phyloP scores from a whole-genome alignment of 352 stramenopile genomes.

The Globisporangium okanoganense region DNA sequence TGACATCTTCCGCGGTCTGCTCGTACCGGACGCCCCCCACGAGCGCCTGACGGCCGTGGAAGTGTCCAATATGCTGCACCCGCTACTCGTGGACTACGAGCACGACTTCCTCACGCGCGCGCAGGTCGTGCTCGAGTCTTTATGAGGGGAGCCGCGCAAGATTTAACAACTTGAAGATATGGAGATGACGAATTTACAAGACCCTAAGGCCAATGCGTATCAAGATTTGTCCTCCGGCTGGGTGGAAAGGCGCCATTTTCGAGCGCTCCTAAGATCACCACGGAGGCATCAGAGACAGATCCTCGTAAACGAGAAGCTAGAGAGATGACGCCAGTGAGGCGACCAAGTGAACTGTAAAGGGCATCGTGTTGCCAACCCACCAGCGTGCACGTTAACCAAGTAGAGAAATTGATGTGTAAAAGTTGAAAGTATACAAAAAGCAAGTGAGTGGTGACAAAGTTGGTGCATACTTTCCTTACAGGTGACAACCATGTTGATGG shows the following conservation, averaged over 20 bases:
- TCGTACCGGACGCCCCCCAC: conserved; percentile 41
- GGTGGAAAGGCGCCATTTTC: no score
- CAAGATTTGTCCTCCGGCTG: no score
- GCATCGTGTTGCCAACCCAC: no score
- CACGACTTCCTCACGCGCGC: conserved; percentile 44
- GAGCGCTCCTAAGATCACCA: no score
- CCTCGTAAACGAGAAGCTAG: no score
- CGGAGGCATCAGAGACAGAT: no score
- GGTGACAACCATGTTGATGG: not conserved
- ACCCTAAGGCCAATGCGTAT: no score
- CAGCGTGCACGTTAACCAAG: not conserved
- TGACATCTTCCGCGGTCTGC: conserved; percentile 61
- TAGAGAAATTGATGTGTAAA: not conserved
- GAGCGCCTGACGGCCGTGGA: conserved; percentile 55
- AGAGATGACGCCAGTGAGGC: no score
- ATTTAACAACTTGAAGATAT: no score
- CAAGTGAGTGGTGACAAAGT: not conserved
- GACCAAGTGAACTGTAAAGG: no score
- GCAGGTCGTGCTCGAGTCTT: conserved; percentile 44
- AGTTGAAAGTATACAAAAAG: not conserved
- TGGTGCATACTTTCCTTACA: not conserved
- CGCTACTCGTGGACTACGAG: conserved; percentile 59
- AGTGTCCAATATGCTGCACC: conserved; percentile 47
- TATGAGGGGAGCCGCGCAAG: conserved; percentile 9
- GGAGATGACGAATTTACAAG: no score